phyloP scores from a whole-genome alignment of 768 basidiomycete genomes.

The Xerocomus brunneocitrinus region DNA sequence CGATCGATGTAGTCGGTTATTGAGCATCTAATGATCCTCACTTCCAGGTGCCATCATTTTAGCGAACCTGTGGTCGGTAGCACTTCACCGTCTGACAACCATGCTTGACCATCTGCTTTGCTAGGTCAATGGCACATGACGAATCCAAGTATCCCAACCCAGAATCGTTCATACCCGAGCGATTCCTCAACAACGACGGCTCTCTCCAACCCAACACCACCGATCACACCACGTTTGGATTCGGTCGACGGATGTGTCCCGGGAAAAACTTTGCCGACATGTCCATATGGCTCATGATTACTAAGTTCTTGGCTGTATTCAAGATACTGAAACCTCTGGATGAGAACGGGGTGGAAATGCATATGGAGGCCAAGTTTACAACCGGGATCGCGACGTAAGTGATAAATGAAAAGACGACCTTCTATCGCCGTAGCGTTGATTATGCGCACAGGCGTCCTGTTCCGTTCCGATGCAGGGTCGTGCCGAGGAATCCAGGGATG shows the following conservation, averaged over 20 bases:
- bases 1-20: too few relatives aligned
- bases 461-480: slow-evolving; percentile 2
- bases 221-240: slow-evolving; percentile 15
- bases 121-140: slow-evolving; percentile 5
- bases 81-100: neutral
- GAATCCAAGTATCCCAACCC: slow-evolving; percentile 5
- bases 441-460: slow-evolving; percentile 1
- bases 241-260: slow-evolving; percentile 21
- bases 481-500: neutral
- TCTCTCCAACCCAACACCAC: slow-evolving; percentile 1
- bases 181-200: slow-evolving; percentile 3
- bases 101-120: neutral
- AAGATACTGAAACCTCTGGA: slow-evolving; percentile 1
- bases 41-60: slow-evolving; percentile 1
- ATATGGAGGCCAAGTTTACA: slow-evolving; percentile 9
- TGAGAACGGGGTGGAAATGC: neutral
- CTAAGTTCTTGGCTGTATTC: slow-evolving; percentile 2
- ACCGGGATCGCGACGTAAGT: slow-evolving; percentile 1
- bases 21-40: neutral
- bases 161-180: slow-evolving; percentile 3
- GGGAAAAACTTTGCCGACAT: slow-evolving; percentile 17
- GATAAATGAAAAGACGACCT: neutral
- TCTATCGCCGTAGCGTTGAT: neutral
- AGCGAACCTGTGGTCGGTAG: slow-evolving; percentile 4
- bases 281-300: slow-evolving; percentile 5